Evolutionary conservation across 2,329 filamentous ascomycete species (phyloP).

Genomic region (Monosporascus sp.): DNA sequence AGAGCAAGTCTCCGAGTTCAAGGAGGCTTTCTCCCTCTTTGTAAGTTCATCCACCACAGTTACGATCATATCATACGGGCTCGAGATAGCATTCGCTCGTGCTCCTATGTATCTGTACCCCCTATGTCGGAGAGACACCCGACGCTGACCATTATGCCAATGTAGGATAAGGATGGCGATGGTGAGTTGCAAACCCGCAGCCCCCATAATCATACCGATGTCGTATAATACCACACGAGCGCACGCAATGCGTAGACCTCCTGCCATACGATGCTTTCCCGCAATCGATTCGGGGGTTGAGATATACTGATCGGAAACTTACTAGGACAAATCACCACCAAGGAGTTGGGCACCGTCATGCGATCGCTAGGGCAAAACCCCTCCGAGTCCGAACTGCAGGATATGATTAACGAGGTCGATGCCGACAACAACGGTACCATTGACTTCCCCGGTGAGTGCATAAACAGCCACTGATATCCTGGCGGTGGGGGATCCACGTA

Average conservation of each 20-base stretch:
- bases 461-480: background rate
- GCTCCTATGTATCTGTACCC: too few relatives aligned
- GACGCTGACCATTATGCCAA: constrained; percentile 9
- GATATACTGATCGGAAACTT: background rate
- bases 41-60: constrained; percentile 54
- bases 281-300: background rate
- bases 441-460: constrained; percentile 73
- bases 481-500: background rate
- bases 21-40: constrained; percentile 99
- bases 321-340: constrained; percentile 83
- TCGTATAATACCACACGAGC: background rate
- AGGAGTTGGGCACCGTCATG: constrained; percentile 88
- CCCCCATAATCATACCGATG: background rate
- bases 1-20: constrained; percentile 99
- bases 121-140: too few relatives aligned
- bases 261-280: background rate
- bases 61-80: background rate
- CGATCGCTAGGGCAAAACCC: constrained; percentile 86
- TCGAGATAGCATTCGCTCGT: too few relatives aligned
- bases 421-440: constrained; percentile 92
- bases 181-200: constrained; percentile 49
- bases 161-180: constrained; percentile 85
- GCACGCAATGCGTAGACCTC: background rate
- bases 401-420: constrained; percentile 93
- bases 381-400: constrained; percentile 83